A percentile compares a stretch with the other conserved stretches of the same genome.
Conservation (phyloP, 495 filamentous ascomycete species). For the Neurospora sp. region DNA sequence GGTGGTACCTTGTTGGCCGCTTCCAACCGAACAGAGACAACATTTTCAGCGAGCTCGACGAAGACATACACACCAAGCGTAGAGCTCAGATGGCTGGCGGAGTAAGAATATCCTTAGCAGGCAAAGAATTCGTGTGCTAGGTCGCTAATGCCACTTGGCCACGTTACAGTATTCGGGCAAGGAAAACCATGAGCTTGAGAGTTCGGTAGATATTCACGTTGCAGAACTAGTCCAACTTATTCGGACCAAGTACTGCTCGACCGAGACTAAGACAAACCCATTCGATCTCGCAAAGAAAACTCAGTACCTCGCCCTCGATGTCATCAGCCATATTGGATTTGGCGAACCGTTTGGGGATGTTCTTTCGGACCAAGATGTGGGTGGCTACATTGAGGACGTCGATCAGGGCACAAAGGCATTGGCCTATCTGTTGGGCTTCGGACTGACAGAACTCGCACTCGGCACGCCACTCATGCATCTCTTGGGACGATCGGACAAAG, state of each 20-base stretch:
- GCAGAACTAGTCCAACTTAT: slow-evolving; percentile 31
- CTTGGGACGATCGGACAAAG: slow-evolving; percentile 9
- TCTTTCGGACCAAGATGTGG: slow-evolving; percentile 20
- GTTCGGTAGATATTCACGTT: slow-evolving; percentile 33
- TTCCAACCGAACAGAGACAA: slow-evolving; percentile 23
- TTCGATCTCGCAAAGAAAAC: slow-evolving; percentile 34
- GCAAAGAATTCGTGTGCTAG: background rate
- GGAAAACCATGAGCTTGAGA: slow-evolving; percentile 29
- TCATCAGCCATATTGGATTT: slow-evolving; percentile 28
- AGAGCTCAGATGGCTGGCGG: slow-evolving; percentile 26
- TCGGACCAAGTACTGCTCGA: slow-evolving; percentile 32
- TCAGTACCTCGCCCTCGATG: slow-evolving; percentile 31
- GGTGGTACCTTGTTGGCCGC: slow-evolving; percentile 18
- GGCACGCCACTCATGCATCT: slow-evolving; percentile 4
- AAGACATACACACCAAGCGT: slow-evolving; percentile 19
- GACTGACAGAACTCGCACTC: slow-evolving; percentile 9
- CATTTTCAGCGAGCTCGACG: slow-evolving; percentile 24
- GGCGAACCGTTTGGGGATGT: slow-evolving; percentile 29
- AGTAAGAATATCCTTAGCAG: slow-evolving; percentile 17
- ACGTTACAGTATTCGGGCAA: slow-evolving; percentile 30
- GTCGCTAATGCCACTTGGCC: background rate
- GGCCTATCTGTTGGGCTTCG: slow-evolving; percentile 1
- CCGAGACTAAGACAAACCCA: slow-evolving; percentile 17
- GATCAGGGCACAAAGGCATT: slow-evolving; percentile 7
- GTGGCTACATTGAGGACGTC: slow-evolving; percentile 16